These are phyloP conservation scores for Capsella bursapastoris DNA, from an alignment of 345 rosid genomes.

Conservation along the genomic window DNA sequence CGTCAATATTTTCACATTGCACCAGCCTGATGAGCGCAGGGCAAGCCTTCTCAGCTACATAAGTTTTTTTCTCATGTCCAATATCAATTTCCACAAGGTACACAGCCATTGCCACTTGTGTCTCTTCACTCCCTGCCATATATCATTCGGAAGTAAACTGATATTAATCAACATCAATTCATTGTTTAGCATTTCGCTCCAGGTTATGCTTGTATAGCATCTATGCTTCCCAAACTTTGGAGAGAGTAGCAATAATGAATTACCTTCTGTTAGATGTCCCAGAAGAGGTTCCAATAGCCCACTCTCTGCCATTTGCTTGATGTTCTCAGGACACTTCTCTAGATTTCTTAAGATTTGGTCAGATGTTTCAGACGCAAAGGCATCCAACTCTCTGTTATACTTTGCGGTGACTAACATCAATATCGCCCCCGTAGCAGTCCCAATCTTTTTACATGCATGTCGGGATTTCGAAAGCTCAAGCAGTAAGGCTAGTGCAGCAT, in stretches of 20 bases:
- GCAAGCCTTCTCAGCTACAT: slow-evolving; percentile 73
- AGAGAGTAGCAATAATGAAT: slow-evolving; percentile 13
- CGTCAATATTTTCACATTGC: slow-evolving; percentile 56
- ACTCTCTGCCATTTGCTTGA: slow-evolving; percentile 89
- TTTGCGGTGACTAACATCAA: slow-evolving; percentile 73
- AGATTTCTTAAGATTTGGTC: slow-evolving; percentile 67
- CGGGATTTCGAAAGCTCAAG: slow-evolving; percentile 71
- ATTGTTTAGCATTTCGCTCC: slow-evolving; percentile 11
- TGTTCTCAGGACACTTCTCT: slow-evolving; percentile 58
- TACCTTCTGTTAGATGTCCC: slow-evolving; percentile 72
- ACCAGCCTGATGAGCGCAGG: slow-evolving; percentile 68
- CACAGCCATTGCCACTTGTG: slow-evolving; percentile 70
- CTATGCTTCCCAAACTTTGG: slow-evolving; percentile 6
- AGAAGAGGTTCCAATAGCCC: slow-evolving; percentile 84
- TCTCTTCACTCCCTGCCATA: slow-evolving; percentile 67
- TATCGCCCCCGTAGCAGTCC: slow-evolving; percentile 69
- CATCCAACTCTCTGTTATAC: slow-evolving; percentile 56
- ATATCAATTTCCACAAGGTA: slow-evolving; percentile 71
- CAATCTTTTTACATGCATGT: slow-evolving; percentile 57
- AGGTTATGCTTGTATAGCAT: neutral
- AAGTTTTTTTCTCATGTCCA: slow-evolving; percentile 59
- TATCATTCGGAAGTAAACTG: neutral
- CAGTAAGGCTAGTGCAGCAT: slow-evolving; percentile 61
- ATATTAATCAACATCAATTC: slow-evolving; percentile 14
- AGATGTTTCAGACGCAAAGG: slow-evolving; percentile 61